phyloP scores from a whole-genome alignment of 495 filamentous ascomycete genomes.

The Neurospora discreta region DNA sequence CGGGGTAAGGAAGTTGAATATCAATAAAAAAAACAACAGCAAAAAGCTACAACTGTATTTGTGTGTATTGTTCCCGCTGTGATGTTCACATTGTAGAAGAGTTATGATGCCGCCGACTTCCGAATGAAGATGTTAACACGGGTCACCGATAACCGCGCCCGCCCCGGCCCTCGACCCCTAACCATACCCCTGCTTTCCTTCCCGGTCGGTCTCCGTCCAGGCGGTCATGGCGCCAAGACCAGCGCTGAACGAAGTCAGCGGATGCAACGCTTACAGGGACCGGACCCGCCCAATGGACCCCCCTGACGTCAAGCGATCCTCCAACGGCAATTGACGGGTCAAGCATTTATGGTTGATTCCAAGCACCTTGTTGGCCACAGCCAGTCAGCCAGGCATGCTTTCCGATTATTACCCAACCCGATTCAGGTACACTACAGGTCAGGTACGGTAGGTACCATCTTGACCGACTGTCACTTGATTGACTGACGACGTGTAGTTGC shows the following conservation, averaged over 20 bases:
- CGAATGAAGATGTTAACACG: background rate
- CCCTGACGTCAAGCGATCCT: background rate
- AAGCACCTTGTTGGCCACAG: background rate
- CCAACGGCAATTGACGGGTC: background rate
- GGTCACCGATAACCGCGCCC: background rate
- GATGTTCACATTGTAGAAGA: too few relatives aligned
- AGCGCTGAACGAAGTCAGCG: background rate
- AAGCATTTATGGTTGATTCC: background rate
- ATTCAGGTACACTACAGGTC: background rate
- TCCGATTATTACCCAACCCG: background rate
- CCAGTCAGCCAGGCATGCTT: background rate
- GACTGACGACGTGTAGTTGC: background rate
- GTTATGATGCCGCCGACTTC: background rate
- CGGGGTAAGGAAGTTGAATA: too few relatives aligned
- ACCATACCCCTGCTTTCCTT: background rate
- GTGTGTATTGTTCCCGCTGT: background rate
- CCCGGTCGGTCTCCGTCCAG: background rate
- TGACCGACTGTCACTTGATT: background rate
- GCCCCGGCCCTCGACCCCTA: background rate
- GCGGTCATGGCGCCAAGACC: background rate
- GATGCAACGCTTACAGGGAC: background rate
- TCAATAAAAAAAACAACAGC: too few relatives aligned
- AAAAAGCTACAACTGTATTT: too few relatives aligned
- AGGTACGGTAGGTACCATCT: background rate
- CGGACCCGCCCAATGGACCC: background rate